Percentiles rank a stretch among this genome's conserved stretches.
Conservation (phyloP, 495 filamentous ascomycete species). For the Jackrogersella multiformis region DNA sequence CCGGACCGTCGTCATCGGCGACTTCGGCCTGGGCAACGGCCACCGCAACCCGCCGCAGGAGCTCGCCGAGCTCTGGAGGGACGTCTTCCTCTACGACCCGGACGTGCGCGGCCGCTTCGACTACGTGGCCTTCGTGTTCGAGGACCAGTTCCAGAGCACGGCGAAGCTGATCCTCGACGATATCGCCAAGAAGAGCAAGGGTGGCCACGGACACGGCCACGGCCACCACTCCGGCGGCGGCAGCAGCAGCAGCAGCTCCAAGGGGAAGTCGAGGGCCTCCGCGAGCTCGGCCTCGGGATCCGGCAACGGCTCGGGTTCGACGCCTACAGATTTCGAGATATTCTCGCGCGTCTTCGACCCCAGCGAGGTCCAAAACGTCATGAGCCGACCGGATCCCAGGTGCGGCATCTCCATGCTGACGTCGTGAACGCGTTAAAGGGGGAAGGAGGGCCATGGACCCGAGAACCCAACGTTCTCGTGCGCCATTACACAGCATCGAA, state of each 20-base stretch:
- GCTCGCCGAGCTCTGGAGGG: conserved; percentile 73
- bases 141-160: conserved; percentile 57
- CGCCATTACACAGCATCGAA: conserved; percentile 44
- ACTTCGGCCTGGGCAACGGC: conserved; percentile 74
- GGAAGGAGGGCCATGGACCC: not conserved
- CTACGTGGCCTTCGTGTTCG: conserved; percentile 77
- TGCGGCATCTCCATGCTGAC: conserved; percentile 58
- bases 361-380: conserved; percentile 51
- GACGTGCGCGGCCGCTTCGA: conserved; percentile 74
- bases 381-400: conserved; percentile 56
- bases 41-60: conserved; percentile 74
- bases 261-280: conserved; percentile 48
- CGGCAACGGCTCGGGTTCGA: conserved; percentile 4
- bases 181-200: conserved; percentile 56
- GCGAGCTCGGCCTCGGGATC: conserved; percentile 42
- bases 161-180: conserved; percentile 57
- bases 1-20: conserved; percentile 69
- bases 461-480: conserved; percentile 24
- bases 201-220: conserved; percentile 26
- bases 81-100: conserved; percentile 68
- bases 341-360: conserved; percentile 54
- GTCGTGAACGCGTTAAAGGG: conserved; percentile 25
- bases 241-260: conserved; percentile 38
- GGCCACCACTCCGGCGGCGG: conserved; percentile 15
- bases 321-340: conserved; percentile 55